Conservation (phyloP, 129 eudicot species). For the Calendula officinalis region DNA sequence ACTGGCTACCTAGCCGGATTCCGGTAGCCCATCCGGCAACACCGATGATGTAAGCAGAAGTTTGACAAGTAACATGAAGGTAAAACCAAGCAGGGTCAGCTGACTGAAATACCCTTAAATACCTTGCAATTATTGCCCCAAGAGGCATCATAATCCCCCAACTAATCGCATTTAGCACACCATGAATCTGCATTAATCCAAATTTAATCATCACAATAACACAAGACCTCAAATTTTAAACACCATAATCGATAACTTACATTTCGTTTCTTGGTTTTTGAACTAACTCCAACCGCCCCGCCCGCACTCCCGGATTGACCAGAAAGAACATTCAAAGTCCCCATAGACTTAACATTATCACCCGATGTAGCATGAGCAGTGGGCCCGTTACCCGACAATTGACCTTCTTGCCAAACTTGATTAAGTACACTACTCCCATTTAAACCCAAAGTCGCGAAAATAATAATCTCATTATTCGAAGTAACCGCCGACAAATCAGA, state of each 20-base stretch:
- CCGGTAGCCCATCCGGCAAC: constrained; percentile 94
- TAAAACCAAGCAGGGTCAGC: constrained; percentile 96
- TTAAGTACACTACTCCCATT: constrained; percentile 44
- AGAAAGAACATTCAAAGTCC: constrained; percentile 53
- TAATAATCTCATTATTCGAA: constrained; percentile 46
- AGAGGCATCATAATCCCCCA: constrained; percentile 85
- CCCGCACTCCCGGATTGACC: constrained; percentile 43
- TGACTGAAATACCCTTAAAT: constrained; percentile 53
- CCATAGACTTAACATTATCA: constrained; percentile 52
- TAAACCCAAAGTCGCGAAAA: constrained; percentile 65
- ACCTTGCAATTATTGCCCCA: constrained; percentile 79
- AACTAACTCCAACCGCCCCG: constrained; percentile 37
- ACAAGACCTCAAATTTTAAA: not conserved
- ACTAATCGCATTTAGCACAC: constrained; percentile 69
- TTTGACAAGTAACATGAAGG: constrained; percentile 75
- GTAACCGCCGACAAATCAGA: constrained; percentile 55
- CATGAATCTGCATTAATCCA: constrained; percentile 56
- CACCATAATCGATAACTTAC: constrained; percentile 33
- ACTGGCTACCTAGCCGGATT: constrained; percentile 65
- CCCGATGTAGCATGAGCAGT: constrained; percentile 52
- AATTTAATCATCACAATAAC: not conserved
- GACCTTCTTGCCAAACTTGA: constrained; percentile 94
- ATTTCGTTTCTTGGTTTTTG: constrained; percentile 51
- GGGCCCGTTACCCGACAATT: constrained; percentile 44
- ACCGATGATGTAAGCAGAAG: constrained; percentile 69